Evolutionary conservation across 257 asterid species (phyloP), one percentile per base, ranked within the genome.

Genomic region (Paulownia fortunei): DNA sequence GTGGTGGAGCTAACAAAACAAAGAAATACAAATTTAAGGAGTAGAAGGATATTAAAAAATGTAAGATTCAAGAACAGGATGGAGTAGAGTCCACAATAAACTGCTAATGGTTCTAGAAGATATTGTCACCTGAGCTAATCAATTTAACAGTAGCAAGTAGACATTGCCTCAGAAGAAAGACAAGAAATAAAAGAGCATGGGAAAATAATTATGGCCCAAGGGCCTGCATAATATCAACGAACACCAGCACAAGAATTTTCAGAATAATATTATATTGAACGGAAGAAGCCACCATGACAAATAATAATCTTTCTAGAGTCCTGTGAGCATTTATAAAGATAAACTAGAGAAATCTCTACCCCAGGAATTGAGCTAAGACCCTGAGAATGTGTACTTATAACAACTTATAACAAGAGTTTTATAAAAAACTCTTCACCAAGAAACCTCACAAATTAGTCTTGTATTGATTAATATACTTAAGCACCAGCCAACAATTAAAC

Each of bases 291-390:
- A 26, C 6, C 59, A 6, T 44, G 3, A 8, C 2, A 34, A 73
- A 73, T 0, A 73, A n/a, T 56, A 18, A 39, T n/a, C 9, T 49
- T 39, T 24, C 52, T 59, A 7, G 59, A 41, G 52, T 59, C 15
- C 41, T 56, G 69, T 41, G 19, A 58, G 19, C 78, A 73, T 56
- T 73, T 69, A 69, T 69, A 47, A 47, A 9, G 5, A 26, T 26
- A 27, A 16, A 27, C 3, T 69, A 13, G 44, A 16, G 15, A 46
- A 24, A 26, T 37, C 18, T 72, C 67, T 72, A 65, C 15, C 13
- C 49, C 56, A 72, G 26, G 41, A 56, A 15, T 41, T 56, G 69
- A n/a, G 19, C 27, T 10, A 39, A 55, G 41, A 58, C 58, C 27
- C 2, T 15, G n/a, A 30, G 15, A 23, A 8, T 26, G 18, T 5